These are phyloP conservation scores for Acorus calamus DNA, from an alignment of 106 monocot species.

Conservation along the genomic window DNA sequence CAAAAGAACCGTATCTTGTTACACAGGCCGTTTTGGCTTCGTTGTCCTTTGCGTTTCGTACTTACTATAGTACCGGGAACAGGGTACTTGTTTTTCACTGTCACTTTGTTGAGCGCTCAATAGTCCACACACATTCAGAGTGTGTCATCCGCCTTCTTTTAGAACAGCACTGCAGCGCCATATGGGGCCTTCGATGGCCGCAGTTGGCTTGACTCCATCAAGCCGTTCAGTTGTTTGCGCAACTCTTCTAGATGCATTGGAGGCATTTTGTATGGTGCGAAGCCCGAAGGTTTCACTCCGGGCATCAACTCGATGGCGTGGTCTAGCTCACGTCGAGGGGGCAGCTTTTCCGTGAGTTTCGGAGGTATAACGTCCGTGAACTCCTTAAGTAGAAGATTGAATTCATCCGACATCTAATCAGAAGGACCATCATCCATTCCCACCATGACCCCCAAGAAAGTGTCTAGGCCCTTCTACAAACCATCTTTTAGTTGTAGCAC, in stretches of 20 bases:
- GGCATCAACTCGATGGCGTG: conserved; percentile 5
- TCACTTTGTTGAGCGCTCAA: conserved; percentile 3
- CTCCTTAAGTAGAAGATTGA: too few species aligned
- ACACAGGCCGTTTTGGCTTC: background rate
- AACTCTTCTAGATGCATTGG: conserved; percentile 4
- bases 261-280: background rate
- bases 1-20: conserved; percentile 1
- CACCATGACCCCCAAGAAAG: too few species aligned
- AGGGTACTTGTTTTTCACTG: background rate
- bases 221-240: background rate
- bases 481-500: too few species aligned
- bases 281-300: background rate
- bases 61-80: background rate
- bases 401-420: too few species aligned
- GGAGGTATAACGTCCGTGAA: background rate
- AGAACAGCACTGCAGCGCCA: background rate
- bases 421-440: too few species aligned
- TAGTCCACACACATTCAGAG: background rate
- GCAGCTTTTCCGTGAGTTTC: background rate
- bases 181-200: conserved; percentile 1
- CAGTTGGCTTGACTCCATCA: background rate
- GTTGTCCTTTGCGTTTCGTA: background rate
- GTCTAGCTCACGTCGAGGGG: background rate
- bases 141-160: conserved; percentile 5
- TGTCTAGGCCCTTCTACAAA: too few species aligned